A percentile compares a stretch with the other conserved stretches of the same genome.
Conservation (phyloP, 805 yeast species). For the Candida montana region DNA sequence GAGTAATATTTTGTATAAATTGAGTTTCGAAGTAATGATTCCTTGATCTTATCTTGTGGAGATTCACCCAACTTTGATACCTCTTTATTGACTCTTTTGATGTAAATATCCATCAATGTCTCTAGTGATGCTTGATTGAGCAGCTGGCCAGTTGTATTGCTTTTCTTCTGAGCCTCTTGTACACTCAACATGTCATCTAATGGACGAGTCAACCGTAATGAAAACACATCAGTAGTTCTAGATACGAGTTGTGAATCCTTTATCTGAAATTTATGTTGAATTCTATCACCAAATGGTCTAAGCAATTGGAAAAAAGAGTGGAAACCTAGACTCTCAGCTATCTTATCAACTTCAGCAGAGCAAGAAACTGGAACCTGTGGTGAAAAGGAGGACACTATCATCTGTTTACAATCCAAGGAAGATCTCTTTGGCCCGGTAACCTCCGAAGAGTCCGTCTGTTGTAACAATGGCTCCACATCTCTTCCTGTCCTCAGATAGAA, state of each 20-base stretch:
- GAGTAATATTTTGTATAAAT: constrained; percentile 55
- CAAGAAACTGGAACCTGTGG: constrained; percentile 49
- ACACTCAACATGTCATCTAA: constrained; percentile 29
- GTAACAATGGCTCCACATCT: constrained; percentile 15
- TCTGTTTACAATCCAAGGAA: constrained; percentile 23
- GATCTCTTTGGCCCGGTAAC: constrained; percentile 13
- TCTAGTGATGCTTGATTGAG: constrained; percentile 33
- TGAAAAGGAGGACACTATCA: constrained; percentile 37
- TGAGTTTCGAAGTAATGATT: constrained; percentile 34
- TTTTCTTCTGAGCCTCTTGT: constrained; percentile 18
- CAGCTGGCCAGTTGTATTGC: constrained; percentile 23
- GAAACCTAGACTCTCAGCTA: constrained; percentile 37
- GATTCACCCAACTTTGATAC: constrained; percentile 10
- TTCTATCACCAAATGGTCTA: constrained; percentile 51
- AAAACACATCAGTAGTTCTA: constrained; percentile 45
- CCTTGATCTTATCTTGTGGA: constrained; percentile 21
- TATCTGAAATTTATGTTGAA: constrained; percentile 42
- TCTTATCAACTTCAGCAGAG: constrained; percentile 39
- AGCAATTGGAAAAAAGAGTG: constrained; percentile 43
- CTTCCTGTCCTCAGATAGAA: constrained; percentile 15
- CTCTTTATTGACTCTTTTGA: constrained; percentile 24
- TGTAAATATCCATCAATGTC: constrained; percentile 29
- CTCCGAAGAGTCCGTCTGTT: constrained; percentile 1
- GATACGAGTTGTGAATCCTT: constrained; percentile 49
- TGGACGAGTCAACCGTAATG: constrained; percentile 47